Base-by-base conservation (phyloP, 441 rosid genomes). In the Dalechampia spathulata region DNA sequence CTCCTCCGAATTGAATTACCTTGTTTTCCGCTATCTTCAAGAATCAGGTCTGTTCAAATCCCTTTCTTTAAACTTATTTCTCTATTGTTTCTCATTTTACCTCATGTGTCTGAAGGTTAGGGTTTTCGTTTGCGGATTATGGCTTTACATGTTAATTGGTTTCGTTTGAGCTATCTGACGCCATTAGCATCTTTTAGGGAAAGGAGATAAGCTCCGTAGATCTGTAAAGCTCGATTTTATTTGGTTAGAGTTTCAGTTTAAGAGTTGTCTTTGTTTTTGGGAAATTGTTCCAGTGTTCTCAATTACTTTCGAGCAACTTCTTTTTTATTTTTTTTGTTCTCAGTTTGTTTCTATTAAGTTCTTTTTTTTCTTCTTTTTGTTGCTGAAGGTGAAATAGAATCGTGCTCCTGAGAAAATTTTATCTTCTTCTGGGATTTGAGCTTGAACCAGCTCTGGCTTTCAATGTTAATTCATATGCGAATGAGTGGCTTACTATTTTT, bases 21-120 rank as follows among this genome's bases (percentile, higher is more conserved):
- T 93, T 53, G 81, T 90, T 58, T 93, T 90, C 70, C 96, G 97
- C 13, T 93, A 90, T 69, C 92, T 93, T 75, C 96, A 83, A 57
- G 99, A 93, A 61, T 93, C 99, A 56, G 97, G 99, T 85, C 11
- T 25, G 67, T 28, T 16, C 4, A 10, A 16, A 40, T 17, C 12
- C 19, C 7, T 27, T 9, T 22, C 42, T 20, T 26, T 0, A 11
- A 3, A 21, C 36, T 54, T 2, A 2, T 32, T n/a, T n/a, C 22
- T 36, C 10, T 28, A 9, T 17, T 27, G n/a, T 40, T 27, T 10
- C 48, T 39, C 22, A 19, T 6, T 48, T 25, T 34, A 2, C 5
- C 2, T 3, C 15, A 9, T 5, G 13, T 27, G 14, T 51, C 6
- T n/a, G 9, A n/a, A 30, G 22, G 52, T 32, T 62, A 60, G 60